These are phyloP conservation scores for Capsicum rhomboideum DNA, from an alignment of 257 asterid genomes.

Conservation along the genomic window DNA sequence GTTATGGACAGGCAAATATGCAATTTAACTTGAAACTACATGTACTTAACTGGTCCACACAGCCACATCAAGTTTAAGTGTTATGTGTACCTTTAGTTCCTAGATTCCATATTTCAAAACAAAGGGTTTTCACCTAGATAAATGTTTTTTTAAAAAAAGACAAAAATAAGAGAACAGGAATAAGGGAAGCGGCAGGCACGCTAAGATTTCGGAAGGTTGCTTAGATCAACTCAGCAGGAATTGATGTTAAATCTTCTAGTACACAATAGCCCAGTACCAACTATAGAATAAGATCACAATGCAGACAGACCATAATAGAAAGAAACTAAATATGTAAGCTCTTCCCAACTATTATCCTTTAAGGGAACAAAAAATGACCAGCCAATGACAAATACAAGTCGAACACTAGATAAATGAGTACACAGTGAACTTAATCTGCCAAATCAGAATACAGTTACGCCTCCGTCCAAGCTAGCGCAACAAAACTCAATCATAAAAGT, in stretches of 20 bases:
- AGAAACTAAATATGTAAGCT: neutral
- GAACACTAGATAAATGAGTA: neutral
- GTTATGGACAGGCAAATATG: neutral
- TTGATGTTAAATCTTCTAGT: neutral
- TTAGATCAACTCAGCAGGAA: neutral
- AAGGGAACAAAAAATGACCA: neutral
- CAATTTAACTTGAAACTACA: neutral
- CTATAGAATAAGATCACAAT: neutral
- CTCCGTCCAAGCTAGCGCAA: too few relatives aligned
- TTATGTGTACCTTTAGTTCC: neutral
- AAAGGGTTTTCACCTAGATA: neutral
- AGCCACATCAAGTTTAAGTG: neutral
- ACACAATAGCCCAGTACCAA: neutral
- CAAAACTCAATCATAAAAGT: too few relatives aligned
- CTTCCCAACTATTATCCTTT: neutral
- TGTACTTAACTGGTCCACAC: neutral
- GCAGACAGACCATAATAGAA: neutral
- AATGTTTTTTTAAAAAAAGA: too few relatives aligned
- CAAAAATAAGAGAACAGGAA: neutral
- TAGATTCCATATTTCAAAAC: neutral
- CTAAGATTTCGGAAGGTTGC: neutral
- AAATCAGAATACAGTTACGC: neutral
- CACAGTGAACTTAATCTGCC: neutral
- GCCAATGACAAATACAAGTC: neutral
- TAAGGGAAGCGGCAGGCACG: neutral